Evolutionary conservation across 495 filamentous ascomycete species (phyloP), one percentile per base, ranked within the genome.

Genomic region (Hyaloscypha bicolor): DNA sequence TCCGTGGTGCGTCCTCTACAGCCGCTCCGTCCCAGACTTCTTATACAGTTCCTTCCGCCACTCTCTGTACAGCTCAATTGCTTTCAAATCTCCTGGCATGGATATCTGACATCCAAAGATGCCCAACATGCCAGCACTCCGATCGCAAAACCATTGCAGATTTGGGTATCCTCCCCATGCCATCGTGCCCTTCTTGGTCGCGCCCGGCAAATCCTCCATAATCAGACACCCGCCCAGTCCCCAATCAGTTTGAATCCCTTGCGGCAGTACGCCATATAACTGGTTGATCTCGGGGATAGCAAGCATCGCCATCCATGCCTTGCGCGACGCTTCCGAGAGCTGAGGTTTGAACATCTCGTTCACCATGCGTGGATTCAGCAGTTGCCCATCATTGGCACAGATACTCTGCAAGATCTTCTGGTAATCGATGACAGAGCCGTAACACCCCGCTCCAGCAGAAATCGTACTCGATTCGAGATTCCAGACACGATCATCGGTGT

Each of bases 281-380:
- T 35, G 45, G 56, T 56, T 45, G 29, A 65, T 37, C 48, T 59
- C 52, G 6, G 22, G 48, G 30, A 63, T 56, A 5, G 9, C 14
- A 22, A 64, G 22, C 62, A 62, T 68, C 6, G 32, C 33, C 29
- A 65, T 59, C 45, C 42, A 52, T 4, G 48, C 42, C 21, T 42
- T 51, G 31, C 29, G 55, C 6, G 57, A 9, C 14, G 22, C 56
- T 4, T 39, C 53, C 3, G 65, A 63, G n/a, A 83, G 72, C 19
- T 79, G 77, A 22, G 76, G 71, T 56, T 69, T 62, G 68, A 86
- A 86, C 78, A 87, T 81, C 62, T 72, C 57, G 22, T 82, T 78
- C 14, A 81, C 72, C 19, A 78, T 81, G 29, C 67, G 66, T n/a
- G 72, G 61, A 56, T 77, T 76, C 5, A 87, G 71, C 11, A 87